Base-by-base conservation (phyloP, 1,284 basidiomycete species). In the Sanghuangporus sanghuang region DNA sequence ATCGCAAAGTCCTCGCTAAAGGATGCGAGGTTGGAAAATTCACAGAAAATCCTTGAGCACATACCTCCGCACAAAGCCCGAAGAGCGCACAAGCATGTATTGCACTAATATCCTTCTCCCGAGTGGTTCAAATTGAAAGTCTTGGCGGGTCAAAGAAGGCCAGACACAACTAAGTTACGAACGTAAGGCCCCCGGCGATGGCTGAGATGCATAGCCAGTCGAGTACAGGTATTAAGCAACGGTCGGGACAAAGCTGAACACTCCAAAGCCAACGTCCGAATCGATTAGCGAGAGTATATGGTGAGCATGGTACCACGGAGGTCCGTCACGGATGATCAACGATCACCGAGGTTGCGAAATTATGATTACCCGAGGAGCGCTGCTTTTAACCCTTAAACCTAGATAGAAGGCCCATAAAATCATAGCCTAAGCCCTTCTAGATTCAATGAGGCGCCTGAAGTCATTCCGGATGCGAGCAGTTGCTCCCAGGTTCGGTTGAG, bases 61-160 rank as follows among this genome's bases (percentile, higher is more conserved):
- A n/a, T 54, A 54, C 53, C 53, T 54, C 53, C 53, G 53, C 53
- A 14, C 36, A 54, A 54, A 54, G 18, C 27, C 53, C 53, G 53
- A 54, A 36, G 32, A n/a, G 32, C n/a, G 39, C 53, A 54, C 53
- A n/a, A 54, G 2, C 35, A n/a, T n/a, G 32, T 11, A 8, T n/a
- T n/a, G 14, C 16, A 38, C 32, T 16, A 16, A n/a, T 54, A 11
- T 8, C 16, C 53, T n/a, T 54, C 53, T 6, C 32, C 12, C 14
- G 32, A 32, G 32, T 14, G 53, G 53, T 36, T 27, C 52, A 54
- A 7, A 38, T 9, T 16, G 11, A 18, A 5, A 32, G 12, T 32
- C 53, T 38, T 54, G 53, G 53, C 32, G 32, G 32, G 32, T 54
- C 16, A 7, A 36, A 54, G 27, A 54, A 54, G 53, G 16, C 8